phyloP scores from a whole-genome alignment of 2,329 filamentous ascomycete genomes.

The Huntiella bhutanensis region DNA sequence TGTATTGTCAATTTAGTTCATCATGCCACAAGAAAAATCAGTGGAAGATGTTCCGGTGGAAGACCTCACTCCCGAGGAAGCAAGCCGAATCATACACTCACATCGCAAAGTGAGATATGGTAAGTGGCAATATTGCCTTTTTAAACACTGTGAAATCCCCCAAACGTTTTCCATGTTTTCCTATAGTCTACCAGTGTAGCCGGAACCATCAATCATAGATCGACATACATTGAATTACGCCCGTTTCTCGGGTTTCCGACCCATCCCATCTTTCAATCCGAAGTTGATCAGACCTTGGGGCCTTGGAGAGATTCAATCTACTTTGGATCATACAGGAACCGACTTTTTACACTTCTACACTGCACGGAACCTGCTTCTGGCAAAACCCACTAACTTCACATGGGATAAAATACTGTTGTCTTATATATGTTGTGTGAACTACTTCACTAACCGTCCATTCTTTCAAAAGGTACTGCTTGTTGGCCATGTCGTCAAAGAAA shows the following conservation, averaged over 20 bases:
- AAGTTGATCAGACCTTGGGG: too few species aligned
- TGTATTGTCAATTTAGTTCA: too few species aligned
- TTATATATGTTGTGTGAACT: background rate
- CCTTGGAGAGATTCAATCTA: too few species aligned
- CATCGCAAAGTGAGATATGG: slow-evolving; percentile 51
- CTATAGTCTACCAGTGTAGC: too few species aligned
- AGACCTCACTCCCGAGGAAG: slow-evolving; percentile 44
- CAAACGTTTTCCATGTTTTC: too few species aligned
- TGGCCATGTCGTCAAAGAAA: slow-evolving; percentile 51
- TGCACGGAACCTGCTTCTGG: too few species aligned
- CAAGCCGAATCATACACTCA: slow-evolving; percentile 48
- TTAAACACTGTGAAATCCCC: too few species aligned
- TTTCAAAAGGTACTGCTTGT: slow-evolving; percentile 35
- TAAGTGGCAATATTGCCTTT: slow-evolving; percentile 20
- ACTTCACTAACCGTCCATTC: background rate
- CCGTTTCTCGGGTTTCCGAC: background rate
- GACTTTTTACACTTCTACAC: too few species aligned
- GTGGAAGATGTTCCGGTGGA: slow-evolving; percentile 27
- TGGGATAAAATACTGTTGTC: background rate
- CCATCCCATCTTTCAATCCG: too few species aligned
- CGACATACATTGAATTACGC: background rate
- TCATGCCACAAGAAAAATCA: slow-evolving; percentile 7
- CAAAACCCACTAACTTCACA: too few species aligned
- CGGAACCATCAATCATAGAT: background rate
- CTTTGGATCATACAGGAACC: too few species aligned